A percentile compares a stretch with the other conserved stretches of the same genome.
Evolutionary conservation across 2,329 filamentous ascomycete genomes (phyloP).

Genomic region (Cladophialophora bantiana): DNA sequence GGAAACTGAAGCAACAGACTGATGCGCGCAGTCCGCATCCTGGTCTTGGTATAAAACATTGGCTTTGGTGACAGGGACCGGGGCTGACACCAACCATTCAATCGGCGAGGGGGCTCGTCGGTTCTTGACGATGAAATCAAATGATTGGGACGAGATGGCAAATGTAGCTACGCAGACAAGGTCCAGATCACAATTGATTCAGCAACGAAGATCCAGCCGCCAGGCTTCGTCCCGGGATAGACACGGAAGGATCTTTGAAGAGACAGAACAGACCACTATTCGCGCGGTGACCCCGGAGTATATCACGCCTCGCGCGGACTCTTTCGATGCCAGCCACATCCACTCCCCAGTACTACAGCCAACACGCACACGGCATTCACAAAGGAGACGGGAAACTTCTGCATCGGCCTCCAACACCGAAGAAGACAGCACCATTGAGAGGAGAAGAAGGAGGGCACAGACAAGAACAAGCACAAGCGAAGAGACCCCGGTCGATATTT

Average conservation of each 20-base stretch:
- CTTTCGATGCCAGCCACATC: conserved; percentile 25
- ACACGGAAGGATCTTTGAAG: conserved; percentile 45
- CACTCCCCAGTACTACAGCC: conserved; percentile 37
- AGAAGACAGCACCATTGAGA: conserved; percentile 48
- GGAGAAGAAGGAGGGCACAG: conserved; percentile 33
- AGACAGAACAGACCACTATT: conserved; percentile 53
- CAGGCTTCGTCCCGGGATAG: conserved; percentile 36
- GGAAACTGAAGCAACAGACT: conserved; percentile 21
- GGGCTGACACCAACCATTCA: background rate
- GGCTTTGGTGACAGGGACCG: conserved; percentile 19
- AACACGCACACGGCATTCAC: conserved; percentile 28
- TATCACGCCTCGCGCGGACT: conserved; percentile 44
- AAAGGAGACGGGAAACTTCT: conserved; percentile 33
- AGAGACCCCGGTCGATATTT: conserved; percentile 33
- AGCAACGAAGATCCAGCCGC: conserved; percentile 30
- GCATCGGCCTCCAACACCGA: conserved; percentile 39
- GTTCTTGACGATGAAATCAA: conserved; percentile 26
- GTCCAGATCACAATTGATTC: conserved; percentile 29
- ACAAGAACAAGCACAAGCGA: conserved; percentile 33
- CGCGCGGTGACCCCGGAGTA: conserved; percentile 56
- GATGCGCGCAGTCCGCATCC: conserved; percentile 17
- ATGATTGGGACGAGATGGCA: conserved; percentile 22
- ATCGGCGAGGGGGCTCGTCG: conserved; percentile 2
- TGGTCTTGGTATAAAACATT: conserved; percentile 5
- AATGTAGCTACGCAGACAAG: conserved; percentile 22